phyloP scores from a whole-genome alignment of 257 asterid genomes.

The Echium plantagineum region DNA sequence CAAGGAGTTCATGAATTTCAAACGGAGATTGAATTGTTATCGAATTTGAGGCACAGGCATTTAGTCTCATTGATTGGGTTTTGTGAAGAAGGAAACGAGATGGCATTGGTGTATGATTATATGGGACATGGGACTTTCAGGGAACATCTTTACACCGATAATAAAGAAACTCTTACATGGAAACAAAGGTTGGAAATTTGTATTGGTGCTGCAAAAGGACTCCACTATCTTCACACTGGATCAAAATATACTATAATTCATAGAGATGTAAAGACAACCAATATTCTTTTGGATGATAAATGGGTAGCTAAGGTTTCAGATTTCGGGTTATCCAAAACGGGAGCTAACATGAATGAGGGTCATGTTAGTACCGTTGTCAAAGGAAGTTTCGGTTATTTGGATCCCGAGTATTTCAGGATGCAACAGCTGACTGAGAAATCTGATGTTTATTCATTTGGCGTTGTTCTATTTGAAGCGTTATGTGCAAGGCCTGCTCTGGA shows the following conservation, averaged over 20 bases:
- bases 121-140: constrained; percentile 79
- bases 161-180: not conserved
- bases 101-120: constrained; percentile 76
- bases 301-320: constrained; percentile 94
- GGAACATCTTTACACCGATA: constrained; percentile 63
- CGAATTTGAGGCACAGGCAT: constrained; percentile 67
- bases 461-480: constrained; percentile 68
- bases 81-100: constrained; percentile 76
- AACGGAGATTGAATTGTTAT: constrained; percentile 81
- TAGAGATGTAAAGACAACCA: constrained; percentile 79
- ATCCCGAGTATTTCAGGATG: constrained; percentile 70
- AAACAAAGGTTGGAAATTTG: constrained; percentile 3
- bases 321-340: constrained; percentile 75
- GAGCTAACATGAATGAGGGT: constrained; percentile 76
- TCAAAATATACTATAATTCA: constrained; percentile 86
- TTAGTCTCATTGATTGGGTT: constrained; percentile 75
- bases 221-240: constrained; percentile 80
- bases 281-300: constrained; percentile 67
- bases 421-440: constrained; percentile 80
- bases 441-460: constrained; percentile 82
- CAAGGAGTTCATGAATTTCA: constrained; percentile 83
- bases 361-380: constrained; percentile 79
- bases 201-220: constrained; percentile 44
- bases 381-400: constrained; percentile 81
- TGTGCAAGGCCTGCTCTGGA: constrained; percentile 70